phyloP scores from a whole-genome alignment of 2,329 filamentous ascomycete species.

The Sclerotinia trifoliorum region DNA sequence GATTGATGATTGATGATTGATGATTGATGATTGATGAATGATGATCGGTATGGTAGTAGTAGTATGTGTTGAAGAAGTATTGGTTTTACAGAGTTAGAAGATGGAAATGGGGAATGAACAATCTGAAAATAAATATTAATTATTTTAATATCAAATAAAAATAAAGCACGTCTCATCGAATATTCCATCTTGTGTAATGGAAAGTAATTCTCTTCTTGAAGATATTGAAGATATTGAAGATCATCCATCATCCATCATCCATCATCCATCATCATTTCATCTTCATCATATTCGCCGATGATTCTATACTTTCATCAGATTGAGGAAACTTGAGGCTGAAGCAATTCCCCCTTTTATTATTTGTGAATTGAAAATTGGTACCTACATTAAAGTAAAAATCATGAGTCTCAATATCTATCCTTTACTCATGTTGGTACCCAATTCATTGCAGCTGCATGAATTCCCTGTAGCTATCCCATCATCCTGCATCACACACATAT shows the following conservation, averaged over 20 bases:
- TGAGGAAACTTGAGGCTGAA: slow-evolving; percentile 3
- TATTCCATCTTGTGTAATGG: slow-evolving; percentile 11
- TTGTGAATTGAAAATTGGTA: neutral
- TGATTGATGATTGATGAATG: no score
- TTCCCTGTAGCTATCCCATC: neutral
- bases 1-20: no score
- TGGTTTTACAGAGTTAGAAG: slow-evolving; percentile 27
- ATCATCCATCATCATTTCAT: no score
- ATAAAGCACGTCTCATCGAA: slow-evolving; percentile 30
- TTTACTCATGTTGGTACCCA: neutral
- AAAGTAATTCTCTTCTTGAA: neutral
- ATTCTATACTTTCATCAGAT: neutral
- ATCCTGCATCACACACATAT: neutral
- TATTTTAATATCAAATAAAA: slow-evolving; percentile 30
- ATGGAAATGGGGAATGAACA: no score
- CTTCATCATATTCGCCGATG: neutral
- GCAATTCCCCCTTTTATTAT: neutral
- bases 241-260: no score
- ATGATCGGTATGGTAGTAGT: neutral
- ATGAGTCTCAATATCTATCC: no score
- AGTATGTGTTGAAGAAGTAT: slow-evolving; percentile 36
- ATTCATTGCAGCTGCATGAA: neutral
- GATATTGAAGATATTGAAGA: no score
- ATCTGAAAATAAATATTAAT: neutral
- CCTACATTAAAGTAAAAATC: neutral